A percentile compares a stretch with the other conserved stretches of the same genome.
Evolutionary conservation across 2,329 filamentous ascomycete genomes (phyloP).

Genomic region (Trichoderma atrobrunneum): DNA sequence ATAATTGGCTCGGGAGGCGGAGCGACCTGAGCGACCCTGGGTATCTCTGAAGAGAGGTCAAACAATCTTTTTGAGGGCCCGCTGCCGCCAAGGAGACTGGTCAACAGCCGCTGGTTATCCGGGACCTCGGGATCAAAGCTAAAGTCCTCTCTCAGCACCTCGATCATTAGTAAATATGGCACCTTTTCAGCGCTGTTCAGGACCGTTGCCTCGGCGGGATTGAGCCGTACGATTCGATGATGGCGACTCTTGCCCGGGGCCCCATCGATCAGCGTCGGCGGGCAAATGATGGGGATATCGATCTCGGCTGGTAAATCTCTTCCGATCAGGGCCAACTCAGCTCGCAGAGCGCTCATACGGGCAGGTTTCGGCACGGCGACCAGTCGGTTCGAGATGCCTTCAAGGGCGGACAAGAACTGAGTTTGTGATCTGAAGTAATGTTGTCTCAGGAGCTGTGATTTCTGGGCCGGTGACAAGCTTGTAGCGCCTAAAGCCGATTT

Average conservation of each 20-base stretch:
- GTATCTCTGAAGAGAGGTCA: slow-evolving; percentile 64
- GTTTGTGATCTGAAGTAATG: slow-evolving; percentile 83
- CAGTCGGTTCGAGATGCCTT: slow-evolving; percentile 81
- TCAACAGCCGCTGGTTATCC: slow-evolving; percentile 67
- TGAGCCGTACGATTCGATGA: slow-evolving; percentile 78
- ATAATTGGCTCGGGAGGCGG: slow-evolving; percentile 44
- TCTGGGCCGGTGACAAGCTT: slow-evolving; percentile 64
- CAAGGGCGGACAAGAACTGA: slow-evolving; percentile 74
- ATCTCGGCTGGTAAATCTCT: slow-evolving; percentile 81
- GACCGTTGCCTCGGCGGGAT: slow-evolving; percentile 79
- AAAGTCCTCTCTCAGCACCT: slow-evolving; percentile 78
- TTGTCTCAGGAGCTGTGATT: slow-evolving; percentile 69
- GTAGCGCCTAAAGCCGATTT: slow-evolving; percentile 57
- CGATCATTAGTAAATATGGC: slow-evolving; percentile 80
- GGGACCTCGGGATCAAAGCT: slow-evolving; percentile 73
- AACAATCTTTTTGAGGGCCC: slow-evolving; percentile 60
- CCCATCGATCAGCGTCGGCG: slow-evolving; percentile 69
- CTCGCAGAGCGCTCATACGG: slow-evolving; percentile 74
- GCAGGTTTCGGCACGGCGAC: slow-evolving; percentile 80
- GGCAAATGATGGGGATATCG: slow-evolving; percentile 78
- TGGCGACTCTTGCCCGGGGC: slow-evolving; percentile 73
- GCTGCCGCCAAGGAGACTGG: slow-evolving; percentile 55
- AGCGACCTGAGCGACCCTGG: slow-evolving; percentile 46
- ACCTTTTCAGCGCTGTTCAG: slow-evolving; percentile 85
- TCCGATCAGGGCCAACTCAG: slow-evolving; percentile 75